phyloP scores from a whole-genome alignment of 768 basidiomycete species.

The Boletus rex-veris region DNA sequence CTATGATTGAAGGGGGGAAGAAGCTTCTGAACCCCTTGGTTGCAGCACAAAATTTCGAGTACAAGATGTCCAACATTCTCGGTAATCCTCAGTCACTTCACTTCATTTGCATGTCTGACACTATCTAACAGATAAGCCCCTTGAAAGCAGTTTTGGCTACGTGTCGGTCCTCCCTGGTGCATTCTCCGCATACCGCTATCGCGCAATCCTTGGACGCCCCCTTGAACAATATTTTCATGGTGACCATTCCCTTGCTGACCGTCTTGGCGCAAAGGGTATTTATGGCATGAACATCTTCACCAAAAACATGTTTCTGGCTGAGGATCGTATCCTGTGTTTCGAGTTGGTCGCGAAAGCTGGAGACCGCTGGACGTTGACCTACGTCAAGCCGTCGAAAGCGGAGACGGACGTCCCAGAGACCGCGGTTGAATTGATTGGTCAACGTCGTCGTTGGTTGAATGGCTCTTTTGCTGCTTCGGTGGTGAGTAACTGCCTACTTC shows the following conservation, averaged over 20 bases:
- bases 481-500: slow-evolving; percentile 41
- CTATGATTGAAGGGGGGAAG: slow-evolving; percentile 91
- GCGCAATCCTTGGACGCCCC: slow-evolving; percentile 85
- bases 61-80: slow-evolving; percentile 97
- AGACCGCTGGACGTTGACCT: slow-evolving; percentile 83
- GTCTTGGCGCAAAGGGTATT: slow-evolving; percentile 90
- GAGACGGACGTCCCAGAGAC: slow-evolving; percentile 95
- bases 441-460: slow-evolving; percentile 95
- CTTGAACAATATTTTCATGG: slow-evolving; percentile 85
- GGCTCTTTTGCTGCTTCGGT: slow-evolving; percentile 93
- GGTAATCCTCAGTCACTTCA: slow-evolving; percentile 39
- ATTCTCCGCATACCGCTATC: slow-evolving; percentile 94
- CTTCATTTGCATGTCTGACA: slow-evolving; percentile 9
- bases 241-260: slow-evolving; percentile 86
- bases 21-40: slow-evolving; percentile 91
- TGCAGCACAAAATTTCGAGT: slow-evolving; percentile 96
- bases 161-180: slow-evolving; percentile 94
- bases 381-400: slow-evolving; percentile 93
- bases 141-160: slow-evolving; percentile 95
- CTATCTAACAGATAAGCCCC: slow-evolving; percentile 67
- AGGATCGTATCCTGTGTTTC: slow-evolving; percentile 97
- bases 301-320: slow-evolving; percentile 88
- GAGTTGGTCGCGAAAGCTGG: slow-evolving; percentile 90
- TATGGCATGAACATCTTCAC: slow-evolving; percentile 98
- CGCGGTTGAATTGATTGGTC: slow-evolving; percentile 90